Evolutionary conservation across 2,329 filamentous ascomycete genomes (phyloP), one percentile per base, ranked within the genome.

Genomic region (Scytalidium lignicola): DNA sequence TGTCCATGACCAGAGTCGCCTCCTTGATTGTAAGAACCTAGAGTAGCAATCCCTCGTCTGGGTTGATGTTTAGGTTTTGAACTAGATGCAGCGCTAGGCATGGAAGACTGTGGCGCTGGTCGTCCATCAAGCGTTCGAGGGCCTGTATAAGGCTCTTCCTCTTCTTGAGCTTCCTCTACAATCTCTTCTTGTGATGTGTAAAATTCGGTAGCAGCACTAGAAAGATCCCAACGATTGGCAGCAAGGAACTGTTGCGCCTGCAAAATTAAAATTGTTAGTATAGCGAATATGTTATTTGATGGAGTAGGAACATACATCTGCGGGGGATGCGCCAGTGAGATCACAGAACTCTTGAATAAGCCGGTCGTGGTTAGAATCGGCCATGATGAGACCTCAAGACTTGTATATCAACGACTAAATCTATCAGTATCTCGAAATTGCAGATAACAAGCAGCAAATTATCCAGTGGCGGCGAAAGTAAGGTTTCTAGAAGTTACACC

Each of bases 171-270:
- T 54, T 73, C 70, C 51, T 72, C 69, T 28, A 69, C 67, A 8
- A 62, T 68, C 48, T 79, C 75, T 21, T 83, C 79, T 28, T 74
- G 69, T 50, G 80, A 74, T 52, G 74, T 72, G 62, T 80, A 88
- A 69, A 76, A 87, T 45, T 80, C 76, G 23, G 79, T 74, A 47
- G 79, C 76, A 15, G 85, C 85, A 9, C 74, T 70, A 55, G 78
- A 73, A 41, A 88, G 69, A 60, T 90, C 78, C 84, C 86, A 90
- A 55, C 77, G 70, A 60, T 78, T 82, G 29, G 77, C 75, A 19
- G 74, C 71, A 7, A 92, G 80, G 57, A 86, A 86, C 52, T 84
- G 75, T 49, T 74, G 74, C 43, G 86, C 86, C 86, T 90, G 48
- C 22, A 26, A 52, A 46, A 39, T 29, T 37, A 21, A 29, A 23